phyloP scores from a whole-genome alignment of 768 basidiomycete genomes.

The Phaffia tasmanica region DNA sequence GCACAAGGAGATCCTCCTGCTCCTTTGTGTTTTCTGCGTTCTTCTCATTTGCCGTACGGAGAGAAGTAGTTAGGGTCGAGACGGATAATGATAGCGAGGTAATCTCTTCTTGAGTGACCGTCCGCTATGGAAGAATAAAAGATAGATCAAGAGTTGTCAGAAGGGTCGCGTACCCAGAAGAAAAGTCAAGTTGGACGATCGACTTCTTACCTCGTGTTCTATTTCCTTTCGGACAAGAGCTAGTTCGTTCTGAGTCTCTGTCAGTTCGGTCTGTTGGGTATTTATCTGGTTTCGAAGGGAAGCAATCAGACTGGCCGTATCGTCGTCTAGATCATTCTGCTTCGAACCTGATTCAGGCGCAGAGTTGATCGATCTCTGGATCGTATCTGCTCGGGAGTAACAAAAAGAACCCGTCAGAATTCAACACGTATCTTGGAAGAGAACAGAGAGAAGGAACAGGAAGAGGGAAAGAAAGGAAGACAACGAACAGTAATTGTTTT shows the following conservation, averaged over 20 bases:
- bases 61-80: constrained; percentile 13
- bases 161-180: neutral
- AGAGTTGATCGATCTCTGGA: constrained; percentile 59
- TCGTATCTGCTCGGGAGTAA: constrained; percentile 47
- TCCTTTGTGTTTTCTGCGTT: constrained; percentile 63
- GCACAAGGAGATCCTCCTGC: constrained; percentile 85
- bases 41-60: constrained; percentile 7
- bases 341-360: constrained; percentile 58
- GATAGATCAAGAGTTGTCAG: neutral
- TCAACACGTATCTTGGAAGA: no score
- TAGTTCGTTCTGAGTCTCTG: constrained; percentile 37
- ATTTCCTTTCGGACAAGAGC: constrained; percentile 32
- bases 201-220: constrained; percentile 5
- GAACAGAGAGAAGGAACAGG: neutral
- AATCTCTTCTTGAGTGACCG: constrained; percentile 9
- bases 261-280: constrained; percentile 51
- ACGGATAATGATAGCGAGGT: constrained; percentile 12
- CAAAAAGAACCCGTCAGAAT: constrained; percentile 4
- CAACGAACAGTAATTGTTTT: constrained; percentile 82
- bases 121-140: constrained; percentile 26
- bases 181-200: no score
- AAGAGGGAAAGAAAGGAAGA: neutral
- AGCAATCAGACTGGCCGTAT: constrained; percentile 66
- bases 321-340: constrained; percentile 56
- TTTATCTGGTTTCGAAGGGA: constrained; percentile 75